Conservation (phyloP, 768 basidiomycete genomes). For the Mycena metata region DNA sequence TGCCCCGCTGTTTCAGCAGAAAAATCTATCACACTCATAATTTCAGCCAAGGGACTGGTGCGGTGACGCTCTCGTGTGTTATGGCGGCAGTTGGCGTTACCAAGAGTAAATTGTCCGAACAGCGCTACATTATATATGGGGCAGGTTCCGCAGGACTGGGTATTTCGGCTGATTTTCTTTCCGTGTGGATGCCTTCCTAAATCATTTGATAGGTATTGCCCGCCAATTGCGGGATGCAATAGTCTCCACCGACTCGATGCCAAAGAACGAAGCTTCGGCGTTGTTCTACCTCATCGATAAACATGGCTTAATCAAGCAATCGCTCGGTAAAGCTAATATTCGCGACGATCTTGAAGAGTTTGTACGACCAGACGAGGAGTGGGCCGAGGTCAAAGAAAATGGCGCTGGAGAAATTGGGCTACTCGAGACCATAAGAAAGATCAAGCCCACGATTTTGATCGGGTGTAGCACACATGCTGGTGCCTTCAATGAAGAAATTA, state of each 20-base stretch:
- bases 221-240: conserved; percentile 85
- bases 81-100: conserved; percentile 80
- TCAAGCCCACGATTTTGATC: conserved; percentile 87
- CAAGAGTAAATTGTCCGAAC: conserved; percentile 73
- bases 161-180: neutral
- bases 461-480: conserved; percentile 86
- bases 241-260: conserved; percentile 64
- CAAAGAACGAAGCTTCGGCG: conserved; percentile 69
- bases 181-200: neutral
- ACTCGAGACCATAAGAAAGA: conserved; percentile 76
- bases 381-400: conserved; percentile 56
- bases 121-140: conserved; percentile 84
- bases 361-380: conserved; percentile 68
- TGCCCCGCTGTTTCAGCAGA: neutral
- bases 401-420: conserved; percentile 62
- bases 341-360: conserved; percentile 67
- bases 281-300: conserved; percentile 83
- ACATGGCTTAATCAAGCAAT: conserved; percentile 71
- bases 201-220: conserved; percentile 57
- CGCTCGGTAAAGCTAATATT: conserved; percentile 57
- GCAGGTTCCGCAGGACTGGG: conserved; percentile 88
- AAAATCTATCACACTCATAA: neutral
- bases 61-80: conserved; percentile 78
- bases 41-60: conserved; percentile 79
- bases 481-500: conserved; percentile 82